These are phyloP conservation scores for Rubus parviflorus DNA, from an alignment of 306 rosid species.

Conservation along the genomic window DNA sequence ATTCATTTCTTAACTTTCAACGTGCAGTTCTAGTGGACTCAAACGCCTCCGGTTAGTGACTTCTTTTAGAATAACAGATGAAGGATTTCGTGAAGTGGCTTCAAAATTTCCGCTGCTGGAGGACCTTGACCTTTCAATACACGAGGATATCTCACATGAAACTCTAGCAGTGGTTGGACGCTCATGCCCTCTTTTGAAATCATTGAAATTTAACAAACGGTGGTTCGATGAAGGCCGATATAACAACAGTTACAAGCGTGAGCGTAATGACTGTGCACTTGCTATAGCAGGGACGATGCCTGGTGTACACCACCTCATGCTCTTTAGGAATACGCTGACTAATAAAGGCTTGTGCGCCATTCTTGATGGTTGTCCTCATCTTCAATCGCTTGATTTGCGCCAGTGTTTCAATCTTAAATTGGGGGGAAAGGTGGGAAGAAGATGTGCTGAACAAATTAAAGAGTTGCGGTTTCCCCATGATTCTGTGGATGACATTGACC, in stretches of 20 bases:
- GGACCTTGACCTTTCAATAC: conserved; percentile 47
- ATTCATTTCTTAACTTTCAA: not conserved
- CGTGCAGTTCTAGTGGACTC: conserved; percentile 45
- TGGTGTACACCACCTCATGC: conserved; percentile 44
- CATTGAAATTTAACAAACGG: conserved; percentile 35
- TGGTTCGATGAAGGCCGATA: conserved; percentile 21
- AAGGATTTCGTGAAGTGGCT: conserved; percentile 39
- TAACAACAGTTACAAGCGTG: not conserved
- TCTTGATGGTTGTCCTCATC: conserved; percentile 52
- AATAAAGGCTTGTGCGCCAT: conserved; percentile 54
- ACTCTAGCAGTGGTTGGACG: conserved; percentile 42
- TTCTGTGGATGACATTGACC: conserved; percentile 29
- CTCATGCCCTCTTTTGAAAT: conserved; percentile 42
- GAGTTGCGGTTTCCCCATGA: conserved; percentile 40
- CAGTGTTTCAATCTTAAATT: conserved; percentile 43
- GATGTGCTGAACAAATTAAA: conserved; percentile 45
- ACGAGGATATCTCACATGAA: conserved; percentile 17
- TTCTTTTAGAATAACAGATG: conserved; percentile 40
- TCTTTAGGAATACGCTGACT: conserved; percentile 48
- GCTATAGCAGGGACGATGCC: conserved; percentile 51
- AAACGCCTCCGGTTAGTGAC: conserved; percentile 34
- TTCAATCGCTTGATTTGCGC: conserved; percentile 56
- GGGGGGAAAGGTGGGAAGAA: conserved; percentile 29
- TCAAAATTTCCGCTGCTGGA: conserved; percentile 47
- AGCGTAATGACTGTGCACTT: conserved; percentile 26